A percentile compares a stretch with the other conserved stretches of the same genome.
These are phyloP conservation scores for Floccularia luteovirens DNA, from an alignment of 768 basidiomycete species.

Conservation along the genomic window DNA sequence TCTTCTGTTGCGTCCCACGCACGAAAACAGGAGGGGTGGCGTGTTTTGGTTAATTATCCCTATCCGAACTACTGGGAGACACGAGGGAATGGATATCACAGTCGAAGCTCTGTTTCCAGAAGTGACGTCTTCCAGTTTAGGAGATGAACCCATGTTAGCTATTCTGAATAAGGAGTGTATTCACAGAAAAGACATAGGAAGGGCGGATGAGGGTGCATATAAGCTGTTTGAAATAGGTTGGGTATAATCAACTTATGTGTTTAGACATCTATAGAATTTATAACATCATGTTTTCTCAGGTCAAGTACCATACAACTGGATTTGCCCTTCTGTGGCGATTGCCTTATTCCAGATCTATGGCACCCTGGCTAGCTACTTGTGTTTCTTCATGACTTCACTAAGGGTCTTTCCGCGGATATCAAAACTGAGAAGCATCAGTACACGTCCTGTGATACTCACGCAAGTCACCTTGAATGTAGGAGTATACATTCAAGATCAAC, in stretches of 20 bases:
- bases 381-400: too few species aligned
- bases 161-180: conserved; percentile 42
- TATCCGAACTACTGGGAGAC: conserved; percentile 55
- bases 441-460: too few species aligned
- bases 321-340: too few species aligned
- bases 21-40: conserved; percentile 21
- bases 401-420: too few species aligned
- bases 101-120: conserved; percentile 48
- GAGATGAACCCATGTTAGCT: conserved; percentile 22
- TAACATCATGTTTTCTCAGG: too few species aligned
- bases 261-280: not conserved
- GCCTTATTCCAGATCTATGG: too few species aligned
- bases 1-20: conserved; percentile 30
- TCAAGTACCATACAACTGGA: too few species aligned
- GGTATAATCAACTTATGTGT: conserved; percentile 16
- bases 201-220: conserved; percentile 68
- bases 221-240: conserved; percentile 69
- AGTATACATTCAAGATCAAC: too few species aligned
- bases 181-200: conserved; percentile 44
- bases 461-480: too few species aligned
- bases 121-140: conserved; percentile 4
- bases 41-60: conserved; percentile 74
- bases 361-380: too few species aligned
- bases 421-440: too few species aligned
- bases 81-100: conserved; percentile 47